A percentile compares a stretch with the other conserved stretches of the same genome.
phyloP scores from a whole-genome alignment of 2,329 filamentous ascomycete genomes.

The Knufia petricola region DNA sequence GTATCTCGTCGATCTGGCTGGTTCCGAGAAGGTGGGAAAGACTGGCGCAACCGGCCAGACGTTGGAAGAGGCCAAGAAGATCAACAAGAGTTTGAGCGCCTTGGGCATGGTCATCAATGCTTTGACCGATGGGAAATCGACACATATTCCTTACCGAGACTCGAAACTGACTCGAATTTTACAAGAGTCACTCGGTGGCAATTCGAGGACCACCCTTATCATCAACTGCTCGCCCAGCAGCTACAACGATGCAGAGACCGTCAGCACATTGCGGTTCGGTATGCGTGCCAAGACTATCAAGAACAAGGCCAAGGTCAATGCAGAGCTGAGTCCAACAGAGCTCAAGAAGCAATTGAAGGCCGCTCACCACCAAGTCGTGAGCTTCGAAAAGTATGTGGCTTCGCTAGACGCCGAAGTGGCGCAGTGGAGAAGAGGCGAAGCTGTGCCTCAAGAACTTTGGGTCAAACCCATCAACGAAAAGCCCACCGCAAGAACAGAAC shows the following conservation, averaged over 20 bases:
- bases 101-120: constrained; percentile 99
- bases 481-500: constrained; percentile 40
- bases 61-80: constrained; percentile 97
- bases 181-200: constrained; percentile 94
- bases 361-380: constrained; percentile 78
- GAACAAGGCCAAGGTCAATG: constrained; percentile 99
- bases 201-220: constrained; percentile 94
- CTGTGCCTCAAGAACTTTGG: constrained; percentile 84
- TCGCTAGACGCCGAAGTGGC: constrained; percentile 76
- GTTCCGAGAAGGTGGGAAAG: constrained; percentile 97
- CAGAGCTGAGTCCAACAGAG: constrained; percentile 89
- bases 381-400: constrained; percentile 77
- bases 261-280: constrained; percentile 87
- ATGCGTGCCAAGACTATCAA: constrained; percentile 97
- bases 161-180: constrained; percentile 95
- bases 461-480: constrained; percentile 47
- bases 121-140: constrained; percentile 92
- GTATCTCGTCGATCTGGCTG: constrained; percentile 94
- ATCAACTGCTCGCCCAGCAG: constrained; percentile 99
- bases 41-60: constrained; percentile 96
- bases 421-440: constrained; percentile 77
- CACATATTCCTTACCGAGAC: constrained; percentile 91
- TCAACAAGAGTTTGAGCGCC: constrained; percentile 98
- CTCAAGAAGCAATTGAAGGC: constrained; percentile 89
- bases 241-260: constrained; percentile 92